Evolutionary conservation across 1,284 basidiomycete species (phyloP).

Genomic region (Cutaneotrichosporon sp.): DNA sequence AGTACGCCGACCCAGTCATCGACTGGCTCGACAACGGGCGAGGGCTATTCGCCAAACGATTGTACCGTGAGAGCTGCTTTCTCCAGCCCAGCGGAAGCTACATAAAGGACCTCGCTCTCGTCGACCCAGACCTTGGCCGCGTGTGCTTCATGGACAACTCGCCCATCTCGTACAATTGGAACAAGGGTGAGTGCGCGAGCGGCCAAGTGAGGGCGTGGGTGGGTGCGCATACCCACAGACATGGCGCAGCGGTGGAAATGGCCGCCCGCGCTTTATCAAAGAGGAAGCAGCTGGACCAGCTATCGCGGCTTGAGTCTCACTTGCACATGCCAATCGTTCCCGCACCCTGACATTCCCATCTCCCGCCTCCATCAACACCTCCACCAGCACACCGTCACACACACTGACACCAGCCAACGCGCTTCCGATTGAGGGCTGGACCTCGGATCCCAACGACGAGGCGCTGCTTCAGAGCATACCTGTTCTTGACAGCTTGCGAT

Average conservation of each 20-base stretch:
- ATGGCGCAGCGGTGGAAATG: not conserved
- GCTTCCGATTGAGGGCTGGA: constrained; percentile 99
- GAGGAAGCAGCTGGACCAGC: not conserved
- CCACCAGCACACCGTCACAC: not conserved
- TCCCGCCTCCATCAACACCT: not conserved
- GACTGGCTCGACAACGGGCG: constrained; percentile 98
- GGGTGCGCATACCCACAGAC: not conserved
- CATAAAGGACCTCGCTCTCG: constrained; percentile 84
- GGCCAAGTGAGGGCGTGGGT: not conserved
- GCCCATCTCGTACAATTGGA: constrained; percentile 85
- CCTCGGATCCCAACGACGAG: constrained; percentile 93
- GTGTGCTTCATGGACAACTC: constrained; percentile 97
- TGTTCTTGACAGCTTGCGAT: constrained; percentile 90
- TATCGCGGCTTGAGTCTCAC: not conserved
- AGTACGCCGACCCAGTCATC: constrained; percentile 99
- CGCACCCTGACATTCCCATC: not conserved
- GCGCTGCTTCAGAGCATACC: constrained; percentile 92
- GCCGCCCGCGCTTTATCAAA: too few relatives aligned
- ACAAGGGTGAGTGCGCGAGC: constrained; percentile 69
- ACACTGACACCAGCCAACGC: constrained; percentile 71
- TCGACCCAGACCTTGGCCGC: constrained; percentile 83
- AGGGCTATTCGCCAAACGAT: constrained; percentile 78
- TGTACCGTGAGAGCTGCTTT: constrained; percentile 94
- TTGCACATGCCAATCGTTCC: not conserved
- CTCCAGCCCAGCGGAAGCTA: constrained; percentile 88